phyloP scores from a whole-genome alignment of 768 basidiomycete species.

The Suillus subaureus region DNA sequence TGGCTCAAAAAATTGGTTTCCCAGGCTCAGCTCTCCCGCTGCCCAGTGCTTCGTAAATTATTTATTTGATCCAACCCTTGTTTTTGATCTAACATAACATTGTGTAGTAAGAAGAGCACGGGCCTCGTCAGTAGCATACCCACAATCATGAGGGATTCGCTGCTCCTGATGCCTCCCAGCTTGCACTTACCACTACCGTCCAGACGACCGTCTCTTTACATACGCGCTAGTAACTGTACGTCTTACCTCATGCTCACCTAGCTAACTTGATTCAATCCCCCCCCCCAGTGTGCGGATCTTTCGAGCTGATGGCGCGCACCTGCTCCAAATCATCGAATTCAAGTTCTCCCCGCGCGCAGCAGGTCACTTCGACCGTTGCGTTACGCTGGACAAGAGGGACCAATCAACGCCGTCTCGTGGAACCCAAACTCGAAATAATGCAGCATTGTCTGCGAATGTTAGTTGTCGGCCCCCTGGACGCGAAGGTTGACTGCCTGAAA shows the following conservation, averaged over 20 bases:
- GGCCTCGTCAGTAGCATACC: constrained; percentile 81
- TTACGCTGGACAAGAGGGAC: constrained; percentile 90
- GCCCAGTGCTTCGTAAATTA: too few species aligned
- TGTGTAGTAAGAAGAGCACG: constrained; percentile 81
- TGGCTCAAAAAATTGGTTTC: too few species aligned
- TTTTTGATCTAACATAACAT: constrained; percentile 20
- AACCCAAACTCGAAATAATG: constrained; percentile 97
- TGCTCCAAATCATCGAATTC: constrained; percentile 82
- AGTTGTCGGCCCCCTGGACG: constrained; percentile 35
- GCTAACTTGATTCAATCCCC: constrained; percentile 21
- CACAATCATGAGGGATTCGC: constrained; percentile 67
- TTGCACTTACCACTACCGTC: constrained; percentile 30
- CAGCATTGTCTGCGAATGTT: constrained; percentile 94
- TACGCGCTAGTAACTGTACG: constrained; percentile 73
- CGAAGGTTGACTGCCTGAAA: constrained; percentile 69
- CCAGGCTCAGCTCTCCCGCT: too few species aligned
- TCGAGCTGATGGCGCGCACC: constrained; percentile 70
- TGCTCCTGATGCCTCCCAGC: constrained; percentile 68
- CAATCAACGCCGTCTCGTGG: constrained; percentile 96
- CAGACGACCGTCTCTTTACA: constrained; percentile 76
- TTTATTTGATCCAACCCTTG: neutral
- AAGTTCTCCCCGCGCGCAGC: constrained; percentile 92
- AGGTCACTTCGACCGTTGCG: constrained; percentile 91
- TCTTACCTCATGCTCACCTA: constrained; percentile 24
- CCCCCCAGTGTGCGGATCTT: constrained; percentile 68